phyloP scores from a whole-genome alignment of 2,329 filamentous ascomycete species.

The Periconia digitata region DNA sequence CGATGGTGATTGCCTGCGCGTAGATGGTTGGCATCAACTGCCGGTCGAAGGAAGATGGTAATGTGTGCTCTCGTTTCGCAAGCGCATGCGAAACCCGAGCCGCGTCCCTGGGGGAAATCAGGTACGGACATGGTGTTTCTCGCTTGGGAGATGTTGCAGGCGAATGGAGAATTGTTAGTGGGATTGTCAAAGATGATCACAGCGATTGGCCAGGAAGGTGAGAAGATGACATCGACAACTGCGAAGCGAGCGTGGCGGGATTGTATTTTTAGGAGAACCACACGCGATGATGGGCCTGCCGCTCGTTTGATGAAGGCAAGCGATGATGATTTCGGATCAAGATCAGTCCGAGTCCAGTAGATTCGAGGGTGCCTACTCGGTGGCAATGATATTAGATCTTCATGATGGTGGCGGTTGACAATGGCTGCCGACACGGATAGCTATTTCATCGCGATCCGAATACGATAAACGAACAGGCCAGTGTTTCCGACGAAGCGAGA shows the following conservation, averaged over 20 bases:
- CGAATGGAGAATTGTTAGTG: background rate
- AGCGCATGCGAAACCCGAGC: background rate
- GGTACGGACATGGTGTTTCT: background rate
- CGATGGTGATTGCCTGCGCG: background rate
- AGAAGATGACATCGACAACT: background rate
- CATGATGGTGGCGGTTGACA: too few relatives aligned
- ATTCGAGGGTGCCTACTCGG: background rate
- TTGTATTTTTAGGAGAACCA: background rate
- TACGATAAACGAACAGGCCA: background rate
- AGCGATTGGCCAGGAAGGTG: background rate
- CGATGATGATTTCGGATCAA: background rate
- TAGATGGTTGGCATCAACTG: background rate
- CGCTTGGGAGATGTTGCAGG: background rate
- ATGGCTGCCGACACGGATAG: too few relatives aligned
- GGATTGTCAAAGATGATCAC: background rate
- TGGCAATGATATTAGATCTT: background rate
- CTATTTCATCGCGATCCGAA: background rate
- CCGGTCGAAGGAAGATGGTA: background rate
- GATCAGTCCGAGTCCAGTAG: too few relatives aligned
- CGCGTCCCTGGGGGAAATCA: background rate
- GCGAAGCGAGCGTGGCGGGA: background rate
- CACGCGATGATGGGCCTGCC: background rate
- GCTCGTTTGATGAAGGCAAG: background rate
- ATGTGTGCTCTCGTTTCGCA: background rate
- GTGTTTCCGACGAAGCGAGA: background rate